Percentiles rank a stretch among this genome's conserved stretches.
Conservation (phyloP, 2,329 filamentous ascomycete species). For the Fusarium sambucinum region DNA sequence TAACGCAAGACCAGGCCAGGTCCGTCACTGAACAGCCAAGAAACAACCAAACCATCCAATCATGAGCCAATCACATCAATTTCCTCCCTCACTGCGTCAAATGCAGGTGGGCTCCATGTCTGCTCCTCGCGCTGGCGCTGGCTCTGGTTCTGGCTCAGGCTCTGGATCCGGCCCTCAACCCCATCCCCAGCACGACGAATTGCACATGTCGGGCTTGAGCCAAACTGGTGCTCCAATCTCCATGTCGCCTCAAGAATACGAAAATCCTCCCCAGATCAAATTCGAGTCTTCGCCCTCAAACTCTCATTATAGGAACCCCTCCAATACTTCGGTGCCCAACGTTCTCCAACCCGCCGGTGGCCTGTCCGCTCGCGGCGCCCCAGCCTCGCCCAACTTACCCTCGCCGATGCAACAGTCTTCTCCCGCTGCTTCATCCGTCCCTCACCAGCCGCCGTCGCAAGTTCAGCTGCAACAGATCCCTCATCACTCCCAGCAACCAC, state of each 20-base stretch:
- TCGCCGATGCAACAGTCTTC: constrained; percentile 60
- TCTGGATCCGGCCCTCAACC: constrained; percentile 42
- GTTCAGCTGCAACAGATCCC: constrained; percentile 49
- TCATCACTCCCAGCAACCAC: constrained; percentile 50
- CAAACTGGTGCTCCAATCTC: constrained; percentile 47
- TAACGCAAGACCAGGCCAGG: constrained; percentile 18
- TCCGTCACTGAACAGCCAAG: constrained; percentile 30
- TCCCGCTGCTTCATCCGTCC: constrained; percentile 50
- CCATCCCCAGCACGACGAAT: constrained; percentile 61
- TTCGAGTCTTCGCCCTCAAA: constrained; percentile 60
- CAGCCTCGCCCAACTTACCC: constrained; percentile 57
- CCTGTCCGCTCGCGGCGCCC: constrained; percentile 51
- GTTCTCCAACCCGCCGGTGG: constrained; percentile 68
- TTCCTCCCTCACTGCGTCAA: constrained; percentile 50
- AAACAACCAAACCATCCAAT: constrained; percentile 28
- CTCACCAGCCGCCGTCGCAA: constrained; percentile 54
- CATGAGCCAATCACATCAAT: constrained; percentile 59
- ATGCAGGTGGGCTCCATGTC: constrained; percentile 43
- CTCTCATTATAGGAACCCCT: constrained; percentile 56
- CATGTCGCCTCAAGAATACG: constrained; percentile 63
- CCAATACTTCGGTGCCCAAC: constrained; percentile 64
- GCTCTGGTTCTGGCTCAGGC: constrained; percentile 25
- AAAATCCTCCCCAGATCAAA: constrained; percentile 66
- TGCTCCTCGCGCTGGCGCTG: constrained; percentile 29
- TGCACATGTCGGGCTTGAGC: constrained; percentile 65